Conservation (phyloP, 352 stramenopile species). For the Phytophthora meadii region DNA sequence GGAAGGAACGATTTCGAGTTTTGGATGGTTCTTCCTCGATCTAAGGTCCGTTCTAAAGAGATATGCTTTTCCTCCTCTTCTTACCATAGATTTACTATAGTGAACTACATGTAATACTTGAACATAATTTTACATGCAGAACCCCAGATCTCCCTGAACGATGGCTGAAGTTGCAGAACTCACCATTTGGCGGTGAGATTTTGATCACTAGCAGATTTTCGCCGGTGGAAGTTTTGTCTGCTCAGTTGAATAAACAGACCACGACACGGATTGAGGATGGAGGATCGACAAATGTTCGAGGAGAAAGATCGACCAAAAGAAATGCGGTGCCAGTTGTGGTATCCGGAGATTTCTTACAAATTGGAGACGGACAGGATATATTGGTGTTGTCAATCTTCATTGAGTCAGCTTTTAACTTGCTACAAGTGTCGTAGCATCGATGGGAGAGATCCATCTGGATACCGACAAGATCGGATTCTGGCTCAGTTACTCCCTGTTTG, state of each 20-base stretch:
- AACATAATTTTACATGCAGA: conserved; percentile 30
- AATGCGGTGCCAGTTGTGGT: conserved; percentile 13
- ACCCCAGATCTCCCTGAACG: conserved; percentile 72
- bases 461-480: conserved; percentile 55
- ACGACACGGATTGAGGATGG: not conserved
- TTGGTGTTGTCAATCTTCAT: conserved; percentile 76
- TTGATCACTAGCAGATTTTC: conserved; percentile 57
- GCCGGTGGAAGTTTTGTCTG: conserved; percentile 9
- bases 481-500: conserved; percentile 87
- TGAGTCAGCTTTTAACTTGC: conserved; percentile 47
- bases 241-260: not conserved
- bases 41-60: conserved; percentile 46
- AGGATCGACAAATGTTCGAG: not conserved
- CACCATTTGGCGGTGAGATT: conserved; percentile 73
- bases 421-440: conserved; percentile 15
- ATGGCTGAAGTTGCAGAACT: conserved; percentile 83
- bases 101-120: conserved; percentile 5
- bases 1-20: conserved; percentile 57
- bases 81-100: not conserved
- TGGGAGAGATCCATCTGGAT: conserved; percentile 16
- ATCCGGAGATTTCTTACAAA: conserved; percentile 53
- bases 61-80: not conserved
- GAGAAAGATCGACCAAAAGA: not conserved
- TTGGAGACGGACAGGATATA: conserved; percentile 59
- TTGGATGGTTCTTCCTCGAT: conserved; percentile 87